Conservation (phyloP, 768 basidiomycete genomes). For the Suillus discolor region DNA sequence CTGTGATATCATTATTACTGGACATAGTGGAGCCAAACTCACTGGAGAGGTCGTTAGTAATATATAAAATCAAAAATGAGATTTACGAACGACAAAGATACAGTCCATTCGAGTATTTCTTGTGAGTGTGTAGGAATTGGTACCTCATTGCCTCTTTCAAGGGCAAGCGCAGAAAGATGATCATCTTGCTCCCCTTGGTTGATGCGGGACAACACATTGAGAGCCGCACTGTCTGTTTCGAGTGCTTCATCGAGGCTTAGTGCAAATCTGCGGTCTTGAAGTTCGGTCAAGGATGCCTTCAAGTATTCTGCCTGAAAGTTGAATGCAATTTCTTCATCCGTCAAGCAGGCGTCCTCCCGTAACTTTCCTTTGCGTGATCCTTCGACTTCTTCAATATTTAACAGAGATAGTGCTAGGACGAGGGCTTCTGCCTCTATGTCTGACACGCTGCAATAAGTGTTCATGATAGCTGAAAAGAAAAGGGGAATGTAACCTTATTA, state of each 20-base stretch:
- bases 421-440: slow-evolving; percentile 44
- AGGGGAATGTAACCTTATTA: neutral
- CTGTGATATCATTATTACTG: slow-evolving; percentile 1
- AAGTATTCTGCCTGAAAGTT: slow-evolving; percentile 42
- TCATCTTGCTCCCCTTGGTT: slow-evolving; percentile 46
- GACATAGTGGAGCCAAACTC: slow-evolving; percentile 1
- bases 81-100: neutral
- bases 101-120: slow-evolving; percentile 11
- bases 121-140: slow-evolving; percentile 23
- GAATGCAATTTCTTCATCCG: slow-evolving; percentile 51
- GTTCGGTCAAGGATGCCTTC: slow-evolving; percentile 26
- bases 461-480: slow-evolving; percentile 5
- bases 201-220: slow-evolving; percentile 32
- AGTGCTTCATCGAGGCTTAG: slow-evolving; percentile 45
- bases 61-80: neutral
- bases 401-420: slow-evolving; percentile 42
- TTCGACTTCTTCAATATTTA: slow-evolving; percentile 43
- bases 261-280: slow-evolving; percentile 43
- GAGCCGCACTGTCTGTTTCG: slow-evolving; percentile 33
- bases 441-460: neutral
- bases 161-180: slow-evolving; percentile 41
- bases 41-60: neutral
- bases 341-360: slow-evolving; percentile 29
- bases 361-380: slow-evolving; percentile 40
- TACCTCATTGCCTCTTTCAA: slow-evolving; percentile 30